Base-by-base conservation (phyloP, 306 rosid genomes). In the Fragaria vesca region DNA sequence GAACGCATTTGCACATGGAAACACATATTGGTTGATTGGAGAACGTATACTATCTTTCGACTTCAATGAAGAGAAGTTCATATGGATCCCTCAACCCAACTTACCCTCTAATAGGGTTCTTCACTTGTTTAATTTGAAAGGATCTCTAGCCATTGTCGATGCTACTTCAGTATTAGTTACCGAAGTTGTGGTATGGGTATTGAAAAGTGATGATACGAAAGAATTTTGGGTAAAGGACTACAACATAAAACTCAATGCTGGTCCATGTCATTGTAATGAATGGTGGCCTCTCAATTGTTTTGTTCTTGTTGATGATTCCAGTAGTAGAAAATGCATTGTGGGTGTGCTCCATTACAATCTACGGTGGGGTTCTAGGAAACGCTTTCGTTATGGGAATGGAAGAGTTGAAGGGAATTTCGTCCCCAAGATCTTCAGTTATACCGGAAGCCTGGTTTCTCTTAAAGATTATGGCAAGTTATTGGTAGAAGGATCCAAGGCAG, bases 221-320 rank as follows among this genome's bases (percentile, higher is more conserved):
- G 67, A 26, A 28, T 61, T 0, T 42, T 43, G 68, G 68, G 68
- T 30, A 42, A 30, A 15, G n/a, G 68, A 62, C 8, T 30, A 30
- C 68, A 62, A 30, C 42, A 28, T 62, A 26, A 60, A 26, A 60
- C 36, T 60, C 36, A 4, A 24, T 11, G 36, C 12, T 26, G 66
- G 66, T 60, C 66, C 18, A 4, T 60, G 36, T 28, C 36, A 24
- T 60, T 3, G 13, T 58, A 24, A 60, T 11, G 17, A 11, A 60
- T 60, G 66, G 66, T 11, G 66, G 66, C 66, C 66, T 60, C 66
- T 60, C 66, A 24, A 60, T 60, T 60, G 36, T 60, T 60, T 60
- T 1, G 4, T 60, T 60, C 36, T 60, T 12, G 34, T 28, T 60
- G 36, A 60, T 11, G 66, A 60, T 36, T 60, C 34, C 12, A 24